A percentile compares a stretch with the other conserved stretches of the same genome.
phyloP scores from a whole-genome alignment of 2,329 filamentous ascomycete genomes.

The Neofusicoccum laricinum region DNA sequence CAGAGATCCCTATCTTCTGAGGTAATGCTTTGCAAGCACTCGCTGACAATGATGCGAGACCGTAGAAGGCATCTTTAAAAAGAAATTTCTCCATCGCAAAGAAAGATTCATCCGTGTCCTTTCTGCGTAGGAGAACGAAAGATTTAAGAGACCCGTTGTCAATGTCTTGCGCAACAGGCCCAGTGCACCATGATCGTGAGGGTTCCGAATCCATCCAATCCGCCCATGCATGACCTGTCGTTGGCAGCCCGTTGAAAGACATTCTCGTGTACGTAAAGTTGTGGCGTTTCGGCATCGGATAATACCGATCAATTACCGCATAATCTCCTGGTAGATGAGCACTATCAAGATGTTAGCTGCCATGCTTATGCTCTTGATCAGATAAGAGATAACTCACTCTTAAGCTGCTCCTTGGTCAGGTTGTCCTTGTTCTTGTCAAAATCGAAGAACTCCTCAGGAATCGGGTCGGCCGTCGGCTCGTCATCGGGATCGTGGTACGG shows the following conservation, averaged over 20 bases:
- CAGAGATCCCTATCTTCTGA: slow-evolving; percentile 5
- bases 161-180: neutral
- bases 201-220: neutral
- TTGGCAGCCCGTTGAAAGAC: neutral
- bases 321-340: slow-evolving; percentile 97
- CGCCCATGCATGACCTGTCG: neutral
- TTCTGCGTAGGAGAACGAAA: neutral
- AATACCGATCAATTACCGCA: slow-evolving; percentile 52
- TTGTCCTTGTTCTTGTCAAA: slow-evolving; percentile 99
- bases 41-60: slow-evolving; percentile 7
- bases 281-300: neutral
- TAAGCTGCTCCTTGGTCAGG: slow-evolving; percentile 96
- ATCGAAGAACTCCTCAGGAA: slow-evolving; percentile 98
- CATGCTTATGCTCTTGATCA: neutral
- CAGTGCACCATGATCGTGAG: slow-evolving; percentile 7
- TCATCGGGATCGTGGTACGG: slow-evolving; percentile 99
- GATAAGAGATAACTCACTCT: slow-evolving; percentile 56
- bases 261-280: slow-evolving; percentile 12
- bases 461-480: slow-evolving; percentile 92
- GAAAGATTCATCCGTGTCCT: neutral
- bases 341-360: slow-evolving; percentile 41
- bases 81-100: slow-evolving; percentile 1
- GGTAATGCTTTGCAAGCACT: slow-evolving; percentile 5
- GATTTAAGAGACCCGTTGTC: neutral
- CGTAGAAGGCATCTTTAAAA: neutral